Evolutionary conservation across 805 yeast species (phyloP), one percentile per base, ranked within the genome.

Genomic region (Pichia ethanolica): DNA sequence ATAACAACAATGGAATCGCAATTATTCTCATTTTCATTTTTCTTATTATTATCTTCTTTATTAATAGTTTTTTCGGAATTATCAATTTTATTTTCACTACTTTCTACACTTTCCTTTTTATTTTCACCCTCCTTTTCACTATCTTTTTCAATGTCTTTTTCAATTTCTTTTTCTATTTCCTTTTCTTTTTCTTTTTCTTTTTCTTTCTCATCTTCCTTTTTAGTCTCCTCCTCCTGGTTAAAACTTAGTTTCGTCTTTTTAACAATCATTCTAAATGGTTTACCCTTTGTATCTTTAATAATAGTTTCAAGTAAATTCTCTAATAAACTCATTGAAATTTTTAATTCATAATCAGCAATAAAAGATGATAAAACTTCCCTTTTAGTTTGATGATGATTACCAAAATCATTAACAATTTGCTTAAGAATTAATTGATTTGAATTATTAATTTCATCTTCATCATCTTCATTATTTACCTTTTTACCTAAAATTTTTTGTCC

Each of bases 321-420:
- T 68, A 86, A 71, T 2, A 87, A 61, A 10, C 70, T 62, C 52
- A 85, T 57, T 7, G 89, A 81, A 20, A 77, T 61, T 54, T 73
- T 76, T 63, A 88, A 86, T 62, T 89, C 96, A 13, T 65, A 63
- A 27, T 83, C 81, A 0, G 91, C 96, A 45, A 85, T 72, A 45
- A 60, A 57, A 1, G 77, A 53, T 3, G 81, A 78, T 30, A 71
- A 49, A 7, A 57, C 57, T 47, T 71, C 75, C 45, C 69, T 53
- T 37, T 59, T 51, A 27, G 61, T 51, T 57, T 65, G 64, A 59
- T 61, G 61, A 45, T 59, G 65, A 12, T 61, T 59, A 1, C 62
- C 65, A 39, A 63, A 52, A 51, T 60, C 62, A 35, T 53, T 40
- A 1, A 55, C 60, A 11, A 66, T 62, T 5, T 44, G 35, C 32